Evolutionary conservation across 129 eudicot genomes (phyloP).

Genomic region (Centrapalus pauciflorus): DNA sequence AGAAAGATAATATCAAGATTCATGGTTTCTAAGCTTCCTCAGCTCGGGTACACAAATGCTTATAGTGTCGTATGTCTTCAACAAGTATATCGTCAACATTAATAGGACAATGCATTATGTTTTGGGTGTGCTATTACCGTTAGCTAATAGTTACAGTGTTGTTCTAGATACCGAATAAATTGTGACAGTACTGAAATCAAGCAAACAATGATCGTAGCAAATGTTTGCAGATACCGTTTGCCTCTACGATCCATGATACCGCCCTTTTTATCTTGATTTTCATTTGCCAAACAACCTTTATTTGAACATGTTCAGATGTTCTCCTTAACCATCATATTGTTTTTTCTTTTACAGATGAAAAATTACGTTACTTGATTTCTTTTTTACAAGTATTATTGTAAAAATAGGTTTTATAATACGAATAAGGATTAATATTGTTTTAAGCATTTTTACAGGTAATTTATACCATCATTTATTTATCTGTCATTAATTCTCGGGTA

Average conservation of each 20-base stretch:
- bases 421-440: too few species aligned
- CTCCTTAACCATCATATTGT: too few species aligned
- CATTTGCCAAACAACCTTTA: neutral
- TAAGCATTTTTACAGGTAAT: too few species aligned
- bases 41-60: neutral
- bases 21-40: constrained; percentile 61
- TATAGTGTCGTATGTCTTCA: neutral
- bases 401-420: too few species aligned
- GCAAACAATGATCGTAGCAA: neutral
- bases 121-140: neutral
- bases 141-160: neutral
- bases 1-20: constrained; percentile 72
- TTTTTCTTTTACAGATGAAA: too few species aligned
- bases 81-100: neutral
- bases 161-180: neutral
- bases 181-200: neutral
- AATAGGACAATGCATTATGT: neutral
- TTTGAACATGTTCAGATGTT: too few species aligned
- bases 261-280: neutral
- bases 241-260: too few species aligned
- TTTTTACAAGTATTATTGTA: too few species aligned
- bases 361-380: too few species aligned
- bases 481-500: too few species aligned
- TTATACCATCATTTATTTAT: too few species aligned
- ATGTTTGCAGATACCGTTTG: too few species aligned